Conservation (phyloP, 192 early-diverging fungal species). For the Thoreauomyces humboldtii region DNA sequence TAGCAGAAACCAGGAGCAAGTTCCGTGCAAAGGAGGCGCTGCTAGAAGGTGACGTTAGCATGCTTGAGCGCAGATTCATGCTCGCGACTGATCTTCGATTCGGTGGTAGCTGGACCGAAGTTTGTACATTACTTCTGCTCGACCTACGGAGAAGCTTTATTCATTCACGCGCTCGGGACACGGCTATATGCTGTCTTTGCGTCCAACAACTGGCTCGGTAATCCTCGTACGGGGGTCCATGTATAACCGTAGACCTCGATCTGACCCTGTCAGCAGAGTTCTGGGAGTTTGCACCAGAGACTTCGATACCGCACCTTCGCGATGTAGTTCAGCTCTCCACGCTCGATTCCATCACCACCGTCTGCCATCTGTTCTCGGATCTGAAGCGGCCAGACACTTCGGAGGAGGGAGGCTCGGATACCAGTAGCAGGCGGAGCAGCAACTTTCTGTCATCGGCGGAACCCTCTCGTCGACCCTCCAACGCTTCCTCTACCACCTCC, state of each 20-base stretch:
- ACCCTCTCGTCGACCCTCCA: conserved; percentile 3
- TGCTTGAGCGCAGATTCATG: not conserved
- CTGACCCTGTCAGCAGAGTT: conserved; percentile 8
- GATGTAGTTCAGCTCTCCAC: not conserved
- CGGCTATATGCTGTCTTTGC: conserved; percentile 15
- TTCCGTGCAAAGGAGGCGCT: conserved; percentile 19
- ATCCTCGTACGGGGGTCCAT: too few relatives aligned
- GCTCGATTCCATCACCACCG: conserved; percentile 12
- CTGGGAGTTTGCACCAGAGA: conserved; percentile 11
- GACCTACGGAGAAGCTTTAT: conserved; percentile 22
- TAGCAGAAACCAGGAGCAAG: conserved; percentile 11
- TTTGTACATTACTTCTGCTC: conserved; percentile 23
- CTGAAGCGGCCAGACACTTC: not conserved
- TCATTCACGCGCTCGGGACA: conserved; percentile 8
- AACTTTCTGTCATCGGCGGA: not conserved
- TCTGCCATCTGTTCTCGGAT: conserved; percentile 12
- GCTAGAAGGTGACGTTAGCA: conserved; percentile 12
- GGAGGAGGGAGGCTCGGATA: not conserved
- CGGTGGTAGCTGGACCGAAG: conserved; percentile 17
- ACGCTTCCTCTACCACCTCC: not conserved
- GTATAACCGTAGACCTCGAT: not conserved
- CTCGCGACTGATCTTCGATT: not conserved
- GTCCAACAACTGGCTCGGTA: conserved; percentile 24
- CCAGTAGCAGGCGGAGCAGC: not conserved
- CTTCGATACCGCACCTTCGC: not conserved